A percentile compares a stretch with the other conserved stretches of the same genome.
phyloP scores from a whole-genome alignment of 139 green algal genomes.

The Prasinococcaceae sp. region DNA sequence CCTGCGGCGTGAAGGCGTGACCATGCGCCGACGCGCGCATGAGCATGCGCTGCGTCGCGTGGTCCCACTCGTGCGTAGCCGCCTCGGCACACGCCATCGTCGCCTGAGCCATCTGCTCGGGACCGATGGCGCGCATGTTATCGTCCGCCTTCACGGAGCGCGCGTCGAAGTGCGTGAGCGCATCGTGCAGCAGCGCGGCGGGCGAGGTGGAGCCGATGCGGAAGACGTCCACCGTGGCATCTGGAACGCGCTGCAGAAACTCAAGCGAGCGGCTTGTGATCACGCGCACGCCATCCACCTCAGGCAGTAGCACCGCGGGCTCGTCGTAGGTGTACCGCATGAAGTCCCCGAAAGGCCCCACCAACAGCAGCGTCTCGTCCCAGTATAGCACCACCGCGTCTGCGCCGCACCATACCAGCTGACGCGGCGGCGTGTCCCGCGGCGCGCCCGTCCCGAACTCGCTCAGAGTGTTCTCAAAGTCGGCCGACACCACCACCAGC shows the following conservation, averaged over 20 bases:
- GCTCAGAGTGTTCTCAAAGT: constrained; percentile 44
- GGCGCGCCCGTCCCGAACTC: constrained; percentile 48
- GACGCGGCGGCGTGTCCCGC: constrained; percentile 28
- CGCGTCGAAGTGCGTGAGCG: constrained; percentile 59
- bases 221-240: constrained; percentile 17
- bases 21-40: constrained; percentile 27
- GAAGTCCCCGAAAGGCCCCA: constrained; percentile 51
- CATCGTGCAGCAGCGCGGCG: constrained; percentile 54
- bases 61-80: constrained; percentile 23
- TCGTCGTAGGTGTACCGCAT: constrained; percentile 21
- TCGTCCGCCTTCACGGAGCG: constrained; percentile 30
- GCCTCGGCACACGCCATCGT: constrained; percentile 23
- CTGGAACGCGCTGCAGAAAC: constrained; percentile 24
- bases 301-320: constrained; percentile 24
- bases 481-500: constrained; percentile 32
- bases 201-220: constrained; percentile 19
- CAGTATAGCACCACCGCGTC: constrained; percentile 64
- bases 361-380: constrained; percentile 38
- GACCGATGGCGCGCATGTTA: constrained; percentile 20
- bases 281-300: constrained; percentile 62
- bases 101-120: constrained; percentile 10
- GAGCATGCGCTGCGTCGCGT: constrained; percentile 17
- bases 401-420: constrained; percentile 66
- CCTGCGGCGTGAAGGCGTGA: constrained; percentile 20
- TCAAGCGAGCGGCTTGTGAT: constrained; percentile 22